Base-by-base conservation (phyloP, 257 asterid genomes). In the Ophiorrhiza pumila region DNA sequence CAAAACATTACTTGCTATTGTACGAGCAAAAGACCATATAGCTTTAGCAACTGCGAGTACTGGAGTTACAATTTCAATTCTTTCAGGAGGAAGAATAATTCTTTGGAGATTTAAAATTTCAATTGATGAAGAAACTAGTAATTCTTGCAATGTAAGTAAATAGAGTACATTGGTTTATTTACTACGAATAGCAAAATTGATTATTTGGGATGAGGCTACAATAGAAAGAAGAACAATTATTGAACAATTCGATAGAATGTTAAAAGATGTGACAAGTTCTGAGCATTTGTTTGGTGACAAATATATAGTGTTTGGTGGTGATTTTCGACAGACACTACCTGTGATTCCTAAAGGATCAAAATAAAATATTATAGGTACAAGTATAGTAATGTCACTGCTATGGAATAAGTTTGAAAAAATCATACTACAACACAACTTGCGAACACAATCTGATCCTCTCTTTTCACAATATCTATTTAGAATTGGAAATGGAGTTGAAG, bases 301-400 rank as follows among this genome's bases (percentile, higher is more conserved):
- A 20, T 0, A 14, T 2, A 10, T 64, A 0, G 32, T 64, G 18
- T 37, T 64, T 20, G 50, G 27, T 0, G 69, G 50, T 0, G 49
- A 64, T 1, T 64, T 64, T 37, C 4, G 69, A 4, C 50, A 37
- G 7, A 35, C 11, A 10, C 15, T 64, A 1, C 49, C n/a, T 4
- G 49, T 37, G 0, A 22, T 64, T 0, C 9, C 9, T 0, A 37
- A 37, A 35, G 70, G 70, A 0, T 3, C 0, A 18, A 35, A 25
- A 2, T 0, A 4, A 0, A 22, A 65, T n/a, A 27, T 13, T 2
- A 9, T 65, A 0, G 7, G 43, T 9, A 12, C 68, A 41, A 63
- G 23, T 13, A 1, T 32, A 1, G 39, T 65, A 0, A 65, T 2
- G 3, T 23, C 56, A 9, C n/a, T 0, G 0, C 0, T 12, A 0